Percentiles rank a stretch among this genome's conserved stretches.
phyloP scores from a whole-genome alignment of 108 stramenopile genomes.

The Cyclostephanos invisitatus region DNA sequence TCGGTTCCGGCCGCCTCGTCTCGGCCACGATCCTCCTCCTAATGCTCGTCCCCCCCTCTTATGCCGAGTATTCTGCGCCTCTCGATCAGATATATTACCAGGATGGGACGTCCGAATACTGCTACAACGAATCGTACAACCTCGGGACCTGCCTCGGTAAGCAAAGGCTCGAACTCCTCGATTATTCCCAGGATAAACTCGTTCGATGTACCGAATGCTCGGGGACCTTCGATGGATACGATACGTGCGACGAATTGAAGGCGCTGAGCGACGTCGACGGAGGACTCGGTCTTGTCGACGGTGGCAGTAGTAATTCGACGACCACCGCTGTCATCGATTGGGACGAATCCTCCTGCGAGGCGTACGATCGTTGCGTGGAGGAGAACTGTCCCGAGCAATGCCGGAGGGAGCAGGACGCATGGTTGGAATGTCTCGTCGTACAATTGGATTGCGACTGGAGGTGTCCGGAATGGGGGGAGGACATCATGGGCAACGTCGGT shows the following conservation, averaged over 20 bases:
- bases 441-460: conserved; percentile 40
- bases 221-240: conserved; percentile 8
- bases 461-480: conserved; percentile 3
- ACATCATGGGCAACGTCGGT: not conserved
- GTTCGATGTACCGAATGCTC: conserved; percentile 23
- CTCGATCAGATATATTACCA: conserved; percentile 1
- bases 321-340: not conserved
- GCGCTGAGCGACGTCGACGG: conserved; percentile 1
- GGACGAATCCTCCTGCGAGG: conserved; percentile 18
- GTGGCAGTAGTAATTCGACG: not conserved
- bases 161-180: conserved; percentile 18
- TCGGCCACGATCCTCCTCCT: not conserved
- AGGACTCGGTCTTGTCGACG: not conserved
- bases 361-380: conserved; percentile 25
- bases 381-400: conserved; percentile 20
- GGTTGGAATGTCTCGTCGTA: conserved; percentile 27
- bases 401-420: conserved; percentile 26
- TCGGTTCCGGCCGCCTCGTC: not conserved
- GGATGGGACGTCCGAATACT: conserved; percentile 12
- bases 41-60: not conserved
- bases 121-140: conserved; percentile 26
- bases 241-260: conserved; percentile 23
- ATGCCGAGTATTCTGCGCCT: not conserved
- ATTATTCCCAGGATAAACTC: conserved; percentile 19
- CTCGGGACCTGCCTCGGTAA: conserved; percentile 26